phyloP scores from a whole-genome alignment of 441 rosid species.

The Raphanus hybrid region DNA sequence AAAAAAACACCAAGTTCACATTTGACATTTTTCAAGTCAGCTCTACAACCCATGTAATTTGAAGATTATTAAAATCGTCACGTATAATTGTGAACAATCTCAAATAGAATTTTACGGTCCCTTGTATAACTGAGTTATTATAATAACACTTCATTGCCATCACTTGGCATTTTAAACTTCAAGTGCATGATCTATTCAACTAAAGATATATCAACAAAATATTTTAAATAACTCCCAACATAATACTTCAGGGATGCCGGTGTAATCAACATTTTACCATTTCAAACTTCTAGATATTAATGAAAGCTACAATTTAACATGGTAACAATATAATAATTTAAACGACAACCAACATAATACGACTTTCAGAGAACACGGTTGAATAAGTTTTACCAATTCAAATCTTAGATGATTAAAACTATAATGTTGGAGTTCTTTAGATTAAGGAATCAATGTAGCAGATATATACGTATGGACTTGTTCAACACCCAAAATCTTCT shows the following conservation, averaged over 20 bases:
- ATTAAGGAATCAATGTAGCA: slow-evolving; percentile 3
- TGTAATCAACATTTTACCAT: slow-evolving; percentile 24
- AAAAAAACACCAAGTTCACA: background rate
- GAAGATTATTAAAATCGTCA: slow-evolving; percentile 12
- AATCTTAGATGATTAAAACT: background rate
- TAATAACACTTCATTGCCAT: background rate
- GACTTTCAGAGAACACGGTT: slow-evolving; percentile 11
- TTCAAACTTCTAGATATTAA: slow-evolving; percentile 26
- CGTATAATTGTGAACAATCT: background rate
- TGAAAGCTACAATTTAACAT: slow-evolving; percentile 19
- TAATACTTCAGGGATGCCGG: background rate
- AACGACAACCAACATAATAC: background rate
- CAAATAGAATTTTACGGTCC: background rate
- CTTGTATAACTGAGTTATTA: slow-evolving; percentile 6
- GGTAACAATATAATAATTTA: slow-evolving; percentile 2
- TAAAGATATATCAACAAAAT: slow-evolving; percentile 13
- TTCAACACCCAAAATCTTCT: slow-evolving; percentile 23
- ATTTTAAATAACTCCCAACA: slow-evolving; percentile 12
- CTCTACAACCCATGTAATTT: slow-evolving; percentile 15
- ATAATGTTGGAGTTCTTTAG: background rate
- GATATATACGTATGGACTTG: slow-evolving; percentile 6
- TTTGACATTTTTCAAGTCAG: slow-evolving; percentile 11
- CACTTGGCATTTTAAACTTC: slow-evolving; percentile 20
- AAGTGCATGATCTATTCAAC: background rate
- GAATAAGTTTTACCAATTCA: slow-evolving; percentile 12